Conservation (phyloP, 495 filamentous ascomycete genomes). For the Talaromyces borbonicus region DNA sequence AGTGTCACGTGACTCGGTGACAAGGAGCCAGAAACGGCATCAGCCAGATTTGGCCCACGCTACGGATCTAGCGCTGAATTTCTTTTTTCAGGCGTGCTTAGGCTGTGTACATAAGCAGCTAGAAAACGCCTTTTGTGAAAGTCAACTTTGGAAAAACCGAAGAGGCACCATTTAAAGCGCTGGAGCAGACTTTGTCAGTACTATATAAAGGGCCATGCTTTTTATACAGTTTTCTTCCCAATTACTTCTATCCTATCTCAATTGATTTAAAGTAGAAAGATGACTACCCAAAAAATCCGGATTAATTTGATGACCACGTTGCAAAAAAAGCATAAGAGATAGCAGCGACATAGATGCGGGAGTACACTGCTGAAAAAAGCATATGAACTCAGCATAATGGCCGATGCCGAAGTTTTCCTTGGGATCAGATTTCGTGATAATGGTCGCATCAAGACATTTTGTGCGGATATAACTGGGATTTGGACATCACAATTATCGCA, state of each 20-base stretch:
- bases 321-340: conserved; percentile 3
- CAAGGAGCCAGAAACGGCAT: too few relatives aligned
- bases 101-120: neutral
- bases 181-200: neutral
- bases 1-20: too few relatives aligned
- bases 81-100: neutral
- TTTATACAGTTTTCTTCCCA: neutral
- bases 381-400: conserved; percentile 3
- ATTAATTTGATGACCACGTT: neutral
- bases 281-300: neutral
- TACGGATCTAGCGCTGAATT: neutral
- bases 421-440: conserved; percentile 1
- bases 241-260: neutral
- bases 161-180: neutral
- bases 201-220: neutral
- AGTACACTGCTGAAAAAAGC: conserved; percentile 1
- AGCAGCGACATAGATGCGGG: neutral
- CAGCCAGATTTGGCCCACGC: neutral
- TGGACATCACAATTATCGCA: conserved; percentile 1
- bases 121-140: neutral
- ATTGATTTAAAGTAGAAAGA: neutral
- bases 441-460: conserved; percentile 1
- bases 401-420: conserved; percentile 1
- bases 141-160: neutral
- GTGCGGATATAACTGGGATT: neutral